Conservation (phyloP, 169 alveolate genomes). For the Cryptosporidium meleagridis region DNA sequence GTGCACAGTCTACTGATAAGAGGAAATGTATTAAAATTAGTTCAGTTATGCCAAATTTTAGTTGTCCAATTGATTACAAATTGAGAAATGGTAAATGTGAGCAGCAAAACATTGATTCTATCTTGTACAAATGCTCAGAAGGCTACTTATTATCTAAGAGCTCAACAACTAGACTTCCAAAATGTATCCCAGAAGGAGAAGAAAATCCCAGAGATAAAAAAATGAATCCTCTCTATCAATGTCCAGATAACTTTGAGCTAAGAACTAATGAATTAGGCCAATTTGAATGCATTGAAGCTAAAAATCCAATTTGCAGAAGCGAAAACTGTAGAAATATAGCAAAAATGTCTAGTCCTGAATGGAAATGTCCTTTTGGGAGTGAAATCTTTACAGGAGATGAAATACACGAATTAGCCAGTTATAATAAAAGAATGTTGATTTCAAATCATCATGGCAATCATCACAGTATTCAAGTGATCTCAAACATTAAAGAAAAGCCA, state of each 20-base stretch:
- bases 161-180: slow-evolving; percentile 18
- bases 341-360: slow-evolving; percentile 20
- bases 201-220: neutral
- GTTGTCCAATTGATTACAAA: slow-evolving; percentile 57
- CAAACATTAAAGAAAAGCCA: slow-evolving; percentile 16
- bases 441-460: neutral
- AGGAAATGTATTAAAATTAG: slow-evolving; percentile 17
- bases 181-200: slow-evolving; percentile 25
- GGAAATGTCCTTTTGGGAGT: slow-evolving; percentile 39
- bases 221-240: slow-evolving; percentile 27
- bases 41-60: slow-evolving; percentile 8
- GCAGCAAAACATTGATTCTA: slow-evolving; percentile 31
- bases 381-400: neutral
- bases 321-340: slow-evolving; percentile 6
- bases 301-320: slow-evolving; percentile 21
- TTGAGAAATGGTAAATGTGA: slow-evolving; percentile 33
- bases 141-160: slow-evolving; percentile 9
- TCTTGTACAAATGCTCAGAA: slow-evolving; percentile 28
- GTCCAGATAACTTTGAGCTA: slow-evolving; percentile 17
- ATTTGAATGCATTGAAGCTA: slow-evolving; percentile 30
- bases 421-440: neutral
- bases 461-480: neutral
- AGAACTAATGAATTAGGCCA: slow-evolving; percentile 7
- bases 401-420: neutral
- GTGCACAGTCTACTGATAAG: slow-evolving; percentile 6